Percentiles rank a stretch among this genome's conserved stretches.
These are phyloP conservation scores for Nakazawaea pomicola DNA, from an alignment of 805 yeast species.

Conservation along the genomic window DNA sequence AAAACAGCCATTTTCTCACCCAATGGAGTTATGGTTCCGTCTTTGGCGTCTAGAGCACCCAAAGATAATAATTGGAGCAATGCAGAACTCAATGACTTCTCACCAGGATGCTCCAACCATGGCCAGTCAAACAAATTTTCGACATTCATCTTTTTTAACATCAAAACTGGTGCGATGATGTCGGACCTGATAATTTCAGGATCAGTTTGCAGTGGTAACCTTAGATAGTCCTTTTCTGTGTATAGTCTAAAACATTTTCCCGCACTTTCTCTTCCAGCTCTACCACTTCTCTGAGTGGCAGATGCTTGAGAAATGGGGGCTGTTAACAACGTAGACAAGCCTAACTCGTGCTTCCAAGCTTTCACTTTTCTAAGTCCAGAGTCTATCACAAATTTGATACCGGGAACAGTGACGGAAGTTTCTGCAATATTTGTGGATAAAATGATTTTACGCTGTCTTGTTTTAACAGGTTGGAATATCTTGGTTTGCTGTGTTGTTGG, in stretches of 20 bases:
- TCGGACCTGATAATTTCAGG: conserved; percentile 90
- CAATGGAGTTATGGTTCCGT: conserved; percentile 68
- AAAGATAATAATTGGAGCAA: conserved; percentile 72
- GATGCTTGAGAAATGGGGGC: conserved; percentile 92
- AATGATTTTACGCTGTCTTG: conserved; percentile 77
- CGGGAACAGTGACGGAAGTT: conserved; percentile 94
- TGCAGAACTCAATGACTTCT: conserved; percentile 69
- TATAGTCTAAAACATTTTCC: conserved; percentile 88
- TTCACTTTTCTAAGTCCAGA: conserved; percentile 90
- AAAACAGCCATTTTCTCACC: conserved; percentile 86
- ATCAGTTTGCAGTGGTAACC: conserved; percentile 75
- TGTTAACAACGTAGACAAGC: conserved; percentile 86
- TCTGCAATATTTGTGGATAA: conserved; percentile 96
- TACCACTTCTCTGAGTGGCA: conserved; percentile 92
- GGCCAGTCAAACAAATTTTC: conserved; percentile 82
- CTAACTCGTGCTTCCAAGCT: conserved; percentile 91
- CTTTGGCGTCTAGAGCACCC: conserved; percentile 64
- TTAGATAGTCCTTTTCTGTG: conserved; percentile 62
- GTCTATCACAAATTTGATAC: conserved; percentile 89
- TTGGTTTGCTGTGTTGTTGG: conserved; percentile 78
- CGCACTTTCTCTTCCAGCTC: conserved; percentile 97
- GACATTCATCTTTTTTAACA: conserved; percentile 78
- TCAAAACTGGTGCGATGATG: conserved; percentile 76
- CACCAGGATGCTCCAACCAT: conserved; percentile 91
- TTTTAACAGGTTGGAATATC: conserved; percentile 64